These are phyloP conservation scores for Rhizophora mangle DNA, from an alignment of 345 rosid species.

Conservation along the genomic window DNA sequence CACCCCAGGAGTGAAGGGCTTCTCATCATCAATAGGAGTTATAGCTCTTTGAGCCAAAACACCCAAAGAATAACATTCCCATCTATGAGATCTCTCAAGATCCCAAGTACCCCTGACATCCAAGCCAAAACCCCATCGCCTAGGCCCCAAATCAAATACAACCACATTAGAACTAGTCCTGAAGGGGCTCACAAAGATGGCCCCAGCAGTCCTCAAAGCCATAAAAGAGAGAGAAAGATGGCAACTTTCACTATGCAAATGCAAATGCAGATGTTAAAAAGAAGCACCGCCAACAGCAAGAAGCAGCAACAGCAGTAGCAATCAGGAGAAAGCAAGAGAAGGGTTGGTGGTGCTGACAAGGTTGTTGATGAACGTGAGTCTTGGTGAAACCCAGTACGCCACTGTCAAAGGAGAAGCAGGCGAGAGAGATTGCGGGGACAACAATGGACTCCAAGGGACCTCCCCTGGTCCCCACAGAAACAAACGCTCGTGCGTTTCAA, in stretches of 20 bases:
- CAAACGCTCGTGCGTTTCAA: neutral
- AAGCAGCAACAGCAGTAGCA: neutral
- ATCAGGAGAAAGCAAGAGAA: conserved; percentile 10
- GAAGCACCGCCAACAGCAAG: no score
- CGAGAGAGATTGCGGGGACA: conserved; percentile 2
- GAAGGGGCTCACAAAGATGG: conserved; percentile 54
- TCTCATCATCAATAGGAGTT: conserved; percentile 61
- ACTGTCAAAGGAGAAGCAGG: conserved; percentile 16
- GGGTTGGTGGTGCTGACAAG: conserved; percentile 18
- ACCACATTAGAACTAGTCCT: conserved; percentile 32
- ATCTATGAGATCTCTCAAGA: conserved; percentile 22
- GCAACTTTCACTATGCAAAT: conserved; percentile 6
- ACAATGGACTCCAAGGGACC: neutral
- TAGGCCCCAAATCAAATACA: conserved; percentile 29
- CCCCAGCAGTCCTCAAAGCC: conserved; percentile 53
- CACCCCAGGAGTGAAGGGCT: conserved; percentile 36
- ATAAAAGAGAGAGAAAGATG: conserved; percentile 25
- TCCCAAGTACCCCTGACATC: conserved; percentile 25
- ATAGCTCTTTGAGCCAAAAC: conserved; percentile 44
- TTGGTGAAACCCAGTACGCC: conserved; percentile 30
- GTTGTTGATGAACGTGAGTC: conserved; percentile 13
- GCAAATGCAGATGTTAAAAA: neutral
- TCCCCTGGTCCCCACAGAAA: neutral
- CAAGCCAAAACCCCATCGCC: conserved; percentile 35
- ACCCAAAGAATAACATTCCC: conserved; percentile 47